Base-by-base conservation (phyloP, 2,329 filamentous ascomycete genomes). In the Diaporthe eres region DNA sequence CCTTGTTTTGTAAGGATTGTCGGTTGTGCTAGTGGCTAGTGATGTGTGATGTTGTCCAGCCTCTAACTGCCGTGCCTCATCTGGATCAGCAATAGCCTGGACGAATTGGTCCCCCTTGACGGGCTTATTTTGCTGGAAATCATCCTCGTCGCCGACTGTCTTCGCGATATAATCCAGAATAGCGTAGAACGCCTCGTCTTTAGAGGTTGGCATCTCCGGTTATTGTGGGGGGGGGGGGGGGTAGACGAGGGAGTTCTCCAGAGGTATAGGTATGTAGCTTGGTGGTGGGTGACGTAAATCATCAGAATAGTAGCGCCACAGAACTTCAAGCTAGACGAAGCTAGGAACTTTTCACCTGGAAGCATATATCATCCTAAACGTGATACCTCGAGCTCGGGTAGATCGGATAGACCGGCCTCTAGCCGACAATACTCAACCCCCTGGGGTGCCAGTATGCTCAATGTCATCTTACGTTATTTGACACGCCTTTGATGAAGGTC, bases 121-220 rank as follows among this genome's bases (percentile, higher is more conserved):
- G 44, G 58, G 74, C 9, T 75, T 72, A 39, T 75, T 72, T n/a
- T 75, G 57, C 12, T 67, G 74, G 9, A 75, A 44, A 5, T 67
- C 74, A 61, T 72, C 47, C 51, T 75, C 74, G 15, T 44, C 61
- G 6, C 42, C 61, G 10, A 53, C n/a, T 4, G 67, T 57, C 17
- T 72, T n/a, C 4, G 74, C 67, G 4, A 75, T 72, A n/a, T 55
- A 65, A 28, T 75, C 57, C 0, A 75, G 67, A n/a, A 75, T 25
- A 7, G 49, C 44, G 55, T 75, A 67, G 25, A 75, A 75, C 10
- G 3, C 13, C 10, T 53, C 28, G 49, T 75, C 49, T 15, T 65
- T 34, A 12, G 15, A n/a, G 31, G 74, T 44, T 17, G 55, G 44
- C 67, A 75, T 75, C 2, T n/a, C 25, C 13, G 13, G 5, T 13